A percentile compares a stretch with the other conserved stretches of the same genome.
These are phyloP conservation scores for Aureobasidium sp. DNA, from an alignment of 2,329 filamentous ascomycete genomes.

Conservation along the genomic window DNA sequence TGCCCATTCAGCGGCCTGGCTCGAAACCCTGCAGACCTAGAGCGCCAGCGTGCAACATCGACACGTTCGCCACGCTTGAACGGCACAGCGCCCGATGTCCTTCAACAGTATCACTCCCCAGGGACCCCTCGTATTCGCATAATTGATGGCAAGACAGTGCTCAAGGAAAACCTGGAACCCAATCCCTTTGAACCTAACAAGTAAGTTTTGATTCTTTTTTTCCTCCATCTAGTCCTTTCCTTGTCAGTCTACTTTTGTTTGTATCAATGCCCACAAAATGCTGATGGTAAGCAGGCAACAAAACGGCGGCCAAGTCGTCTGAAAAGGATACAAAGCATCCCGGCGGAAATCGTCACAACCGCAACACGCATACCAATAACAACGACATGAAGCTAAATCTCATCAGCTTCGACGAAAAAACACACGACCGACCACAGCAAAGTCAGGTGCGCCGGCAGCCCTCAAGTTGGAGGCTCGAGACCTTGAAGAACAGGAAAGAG, in stretches of 20 bases:
- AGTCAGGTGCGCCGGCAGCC: background rate
- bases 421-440: background rate
- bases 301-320: background rate
- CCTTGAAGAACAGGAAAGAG: background rate
- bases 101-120: conserved; percentile 6
- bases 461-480: background rate
- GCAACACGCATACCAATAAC: background rate
- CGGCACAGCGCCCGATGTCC: background rate
- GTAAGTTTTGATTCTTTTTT: background rate
- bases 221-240: background rate
- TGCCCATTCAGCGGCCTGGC: conserved; percentile 9
- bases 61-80: background rate
- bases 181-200: conserved; percentile 1
- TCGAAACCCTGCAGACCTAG: background rate
- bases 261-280: background rate
- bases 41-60: conserved; percentile 1
- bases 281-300: conserved; percentile 7
- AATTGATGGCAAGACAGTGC: conserved; percentile 16
- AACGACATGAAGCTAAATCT: background rate
- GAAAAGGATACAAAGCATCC: background rate
- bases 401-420: background rate
- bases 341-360: background rate
- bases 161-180: conserved; percentile 16
- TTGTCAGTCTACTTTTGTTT: conserved; percentile 8
- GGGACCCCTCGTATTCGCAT: conserved; percentile 15